Percentiles rank a stretch among this genome's conserved stretches.
phyloP scores from a whole-genome alignment of 306 rosid genomes.

The Oxytropis ochrocephala region DNA sequence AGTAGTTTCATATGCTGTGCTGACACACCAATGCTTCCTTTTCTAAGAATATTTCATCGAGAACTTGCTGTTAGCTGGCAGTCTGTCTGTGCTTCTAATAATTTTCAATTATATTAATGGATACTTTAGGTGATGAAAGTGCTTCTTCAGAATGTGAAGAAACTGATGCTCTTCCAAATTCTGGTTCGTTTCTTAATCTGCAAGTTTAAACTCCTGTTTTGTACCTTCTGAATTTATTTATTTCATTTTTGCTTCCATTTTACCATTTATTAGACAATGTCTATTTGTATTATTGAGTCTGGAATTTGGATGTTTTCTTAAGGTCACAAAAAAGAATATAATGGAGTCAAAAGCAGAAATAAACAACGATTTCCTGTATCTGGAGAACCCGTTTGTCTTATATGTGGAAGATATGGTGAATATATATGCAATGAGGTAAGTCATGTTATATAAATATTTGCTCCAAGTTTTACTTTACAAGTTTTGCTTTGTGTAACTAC shows the following conservation, averaged over 20 bases:
- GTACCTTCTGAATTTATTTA: not conserved
- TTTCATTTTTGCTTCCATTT: not conserved
- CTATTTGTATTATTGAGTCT: conserved; percentile 5
- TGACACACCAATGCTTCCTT: not conserved
- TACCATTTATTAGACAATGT: not conserved
- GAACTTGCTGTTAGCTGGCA: not conserved
- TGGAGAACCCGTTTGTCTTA: conserved; percentile 78
- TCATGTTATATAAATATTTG: not conserved
- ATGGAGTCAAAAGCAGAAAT: conserved; percentile 48
- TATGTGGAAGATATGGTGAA: conserved; percentile 87
- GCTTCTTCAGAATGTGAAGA: conserved; percentile 41
- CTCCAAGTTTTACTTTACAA: not conserved
- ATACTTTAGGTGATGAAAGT: conserved; percentile 59
- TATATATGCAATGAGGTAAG: conserved; percentile 77
- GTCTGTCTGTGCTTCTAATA: conserved; percentile 1
- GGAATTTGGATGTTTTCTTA: conserved; percentile 3
- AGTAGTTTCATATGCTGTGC: not conserved
- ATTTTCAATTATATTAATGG: conserved; percentile 2
- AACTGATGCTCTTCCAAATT: conserved; percentile 31
- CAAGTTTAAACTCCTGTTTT: not conserved
- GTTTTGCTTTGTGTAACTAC: not conserved
- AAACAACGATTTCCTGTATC: conserved; percentile 63
- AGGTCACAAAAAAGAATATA: conserved; percentile 33
- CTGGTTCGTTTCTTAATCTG: conserved; percentile 45
- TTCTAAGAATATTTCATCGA: not conserved